Percentiles rank a stretch among this genome's conserved stretches.
phyloP scores from a whole-genome alignment of 1,284 basidiomycete species.

The Sparassis latifolia region DNA sequence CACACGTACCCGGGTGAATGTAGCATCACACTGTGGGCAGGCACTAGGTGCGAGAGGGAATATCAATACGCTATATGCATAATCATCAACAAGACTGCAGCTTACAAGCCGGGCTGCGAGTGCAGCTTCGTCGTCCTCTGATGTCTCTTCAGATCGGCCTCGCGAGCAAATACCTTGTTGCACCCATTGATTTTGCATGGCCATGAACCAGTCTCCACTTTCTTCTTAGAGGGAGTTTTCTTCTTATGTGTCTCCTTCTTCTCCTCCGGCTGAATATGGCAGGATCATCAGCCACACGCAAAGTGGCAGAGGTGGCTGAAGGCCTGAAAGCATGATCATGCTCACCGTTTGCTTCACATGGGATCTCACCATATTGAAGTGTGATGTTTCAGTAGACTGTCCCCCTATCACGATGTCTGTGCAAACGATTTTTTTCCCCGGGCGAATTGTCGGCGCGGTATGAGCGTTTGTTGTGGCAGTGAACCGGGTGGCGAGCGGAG shows the following conservation, averaged over 20 bases:
- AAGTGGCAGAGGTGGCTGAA: conserved; percentile 22
- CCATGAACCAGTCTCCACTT: conserved; percentile 50
- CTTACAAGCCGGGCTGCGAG: conserved; percentile 64
- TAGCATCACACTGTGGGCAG: conserved; percentile 72
- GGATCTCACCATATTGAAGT: conserved; percentile 15
- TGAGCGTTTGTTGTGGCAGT: not conserved
- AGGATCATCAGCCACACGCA: conserved; percentile 15
- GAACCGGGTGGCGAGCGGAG: no score
- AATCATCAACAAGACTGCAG: conserved; percentile 11
- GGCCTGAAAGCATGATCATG: conserved; percentile 11
- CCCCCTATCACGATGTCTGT: not conserved
- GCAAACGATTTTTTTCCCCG: not conserved
- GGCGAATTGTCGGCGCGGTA: not conserved
- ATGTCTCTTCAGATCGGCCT: conserved; percentile 72
- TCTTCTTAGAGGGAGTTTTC: conserved; percentile 37
- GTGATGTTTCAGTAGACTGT: not conserved
- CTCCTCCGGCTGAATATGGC: conserved; percentile 33
- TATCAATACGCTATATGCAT: not conserved
- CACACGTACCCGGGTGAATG: conserved; percentile 61
- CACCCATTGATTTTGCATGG: conserved; percentile 73
- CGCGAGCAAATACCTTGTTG: conserved; percentile 69
- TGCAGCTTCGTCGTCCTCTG: conserved; percentile 71
- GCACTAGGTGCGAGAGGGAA: conserved; percentile 31
- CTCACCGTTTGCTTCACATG: conserved; percentile 21
- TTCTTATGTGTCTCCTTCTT: conserved; percentile 41